These are phyloP conservation scores for Scleromitrula shiraiana DNA, from an alignment of 2,329 filamentous ascomycete species.

Conservation along the genomic window DNA sequence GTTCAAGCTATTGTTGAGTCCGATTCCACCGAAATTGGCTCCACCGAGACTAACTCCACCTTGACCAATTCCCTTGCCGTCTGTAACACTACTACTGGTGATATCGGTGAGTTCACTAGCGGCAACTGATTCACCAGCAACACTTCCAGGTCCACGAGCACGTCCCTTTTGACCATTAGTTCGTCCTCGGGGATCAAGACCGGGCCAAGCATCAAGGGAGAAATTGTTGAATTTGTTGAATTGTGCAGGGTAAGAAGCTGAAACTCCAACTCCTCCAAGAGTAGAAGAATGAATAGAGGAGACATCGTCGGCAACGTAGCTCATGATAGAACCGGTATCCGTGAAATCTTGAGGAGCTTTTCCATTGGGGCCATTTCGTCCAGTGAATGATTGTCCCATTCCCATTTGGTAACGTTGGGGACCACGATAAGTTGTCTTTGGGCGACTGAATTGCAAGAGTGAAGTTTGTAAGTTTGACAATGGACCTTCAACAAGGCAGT, in stretches of 20 bases:
- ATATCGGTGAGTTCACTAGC: conserved; percentile 85
- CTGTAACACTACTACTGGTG: conserved; percentile 63
- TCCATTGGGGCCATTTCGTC: conserved; percentile 26
- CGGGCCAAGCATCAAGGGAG: conserved; percentile 70
- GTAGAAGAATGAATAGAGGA: conserved; percentile 92
- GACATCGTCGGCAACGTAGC: conserved; percentile 94
- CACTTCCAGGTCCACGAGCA: conserved; percentile 62
- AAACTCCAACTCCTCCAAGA: conserved; percentile 74
- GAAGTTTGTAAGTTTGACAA: conserved; percentile 94
- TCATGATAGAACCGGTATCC: conserved; percentile 82
- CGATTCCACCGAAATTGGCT: conserved; percentile 91
- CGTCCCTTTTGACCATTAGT: conserved; percentile 57
- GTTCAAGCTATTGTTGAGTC: conserved; percentile 72
- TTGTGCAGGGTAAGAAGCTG: conserved; percentile 81
- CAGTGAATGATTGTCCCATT: conserved; percentile 42
- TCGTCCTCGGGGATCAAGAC: conserved; percentile 60
- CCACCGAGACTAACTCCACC: conserved; percentile 80
- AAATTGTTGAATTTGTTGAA: conserved; percentile 98
- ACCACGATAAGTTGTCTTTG: conserved; percentile 83
- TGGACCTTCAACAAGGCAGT: conserved; percentile 92
- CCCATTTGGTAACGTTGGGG: conserved; percentile 82
- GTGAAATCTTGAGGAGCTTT: conserved; percentile 22
- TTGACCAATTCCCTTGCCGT: conserved; percentile 66
- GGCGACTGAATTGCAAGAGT: conserved; percentile 86
- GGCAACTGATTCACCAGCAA: conserved; percentile 87